phyloP scores from a whole-genome alignment of 2,329 filamentous ascomycete genomes.

The Acephala macrosclerotiorum region DNA sequence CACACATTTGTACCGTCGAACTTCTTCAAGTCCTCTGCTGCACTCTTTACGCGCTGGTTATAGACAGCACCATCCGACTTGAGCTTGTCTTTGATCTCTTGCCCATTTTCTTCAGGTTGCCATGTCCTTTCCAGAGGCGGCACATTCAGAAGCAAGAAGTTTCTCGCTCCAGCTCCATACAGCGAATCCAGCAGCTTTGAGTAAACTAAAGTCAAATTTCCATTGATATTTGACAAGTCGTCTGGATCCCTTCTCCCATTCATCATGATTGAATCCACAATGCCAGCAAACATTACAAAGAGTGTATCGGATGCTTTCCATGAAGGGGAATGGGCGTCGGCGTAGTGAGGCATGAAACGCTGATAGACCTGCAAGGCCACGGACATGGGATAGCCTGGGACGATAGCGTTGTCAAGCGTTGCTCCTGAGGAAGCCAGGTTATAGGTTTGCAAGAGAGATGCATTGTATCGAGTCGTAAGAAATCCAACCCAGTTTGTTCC shows the following conservation, averaged over 20 bases:
- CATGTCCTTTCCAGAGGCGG: constrained; percentile 7
- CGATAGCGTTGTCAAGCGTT: background rate
- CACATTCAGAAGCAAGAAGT: constrained; percentile 7
- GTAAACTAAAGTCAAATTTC: background rate
- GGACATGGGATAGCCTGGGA: background rate
- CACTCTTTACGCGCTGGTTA: background rate
- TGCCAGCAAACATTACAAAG: constrained; percentile 1
- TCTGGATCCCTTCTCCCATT: background rate
- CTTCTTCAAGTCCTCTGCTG: background rate
- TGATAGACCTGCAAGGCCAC: background rate
- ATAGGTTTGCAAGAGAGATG: constrained; percentile 2
- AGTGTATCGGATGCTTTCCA: constrained; percentile 1
- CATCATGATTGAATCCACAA: constrained; percentile 5
- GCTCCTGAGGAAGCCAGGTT: constrained; percentile 6
- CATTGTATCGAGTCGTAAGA: constrained; percentile 5
- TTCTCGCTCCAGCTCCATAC: constrained; percentile 13
- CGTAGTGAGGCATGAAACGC: background rate
- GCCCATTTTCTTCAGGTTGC: background rate
- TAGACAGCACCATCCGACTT: background rate
- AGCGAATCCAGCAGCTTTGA: background rate
- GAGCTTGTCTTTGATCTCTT: background rate
- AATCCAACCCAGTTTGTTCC: constrained; percentile 6
- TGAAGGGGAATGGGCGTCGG: background rate
- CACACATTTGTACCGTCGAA: background rate
- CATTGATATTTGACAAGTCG: background rate